These are phyloP conservation scores for Talaromyces sp. DNA, from an alignment of 2,329 filamentous ascomycete genomes.

Conservation along the genomic window DNA sequence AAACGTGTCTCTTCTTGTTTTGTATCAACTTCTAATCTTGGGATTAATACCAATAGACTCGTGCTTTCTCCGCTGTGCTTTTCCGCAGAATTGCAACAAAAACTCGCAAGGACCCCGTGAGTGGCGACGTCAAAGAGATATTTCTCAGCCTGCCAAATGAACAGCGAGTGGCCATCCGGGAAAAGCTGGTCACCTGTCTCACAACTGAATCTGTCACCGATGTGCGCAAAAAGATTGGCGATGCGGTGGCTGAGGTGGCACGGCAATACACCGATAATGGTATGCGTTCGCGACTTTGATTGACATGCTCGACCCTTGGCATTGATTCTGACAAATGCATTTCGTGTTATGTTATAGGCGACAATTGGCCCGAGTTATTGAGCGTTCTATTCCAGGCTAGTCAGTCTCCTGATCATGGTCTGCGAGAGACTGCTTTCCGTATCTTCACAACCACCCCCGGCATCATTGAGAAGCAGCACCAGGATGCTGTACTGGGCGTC, in stretches of 20 bases:
- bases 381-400: conserved; percentile 85
- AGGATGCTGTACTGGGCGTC: conserved; percentile 82
- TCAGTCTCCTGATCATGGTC: conserved; percentile 77
- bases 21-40: not conserved
- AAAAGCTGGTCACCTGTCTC: conserved; percentile 79
- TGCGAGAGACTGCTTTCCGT: conserved; percentile 89
- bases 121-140: conserved; percentile 74
- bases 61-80: conserved; percentile 89
- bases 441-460: conserved; percentile 94
- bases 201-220: conserved; percentile 70
- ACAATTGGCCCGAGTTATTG: conserved; percentile 88
- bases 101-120: conserved; percentile 71
- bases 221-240: conserved; percentile 92
- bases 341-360: conserved; percentile 29
- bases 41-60: conserved; percentile 59
- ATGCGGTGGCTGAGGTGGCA: conserved; percentile 94
- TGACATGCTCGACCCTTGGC: not conserved
- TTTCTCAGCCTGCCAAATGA: conserved; percentile 78
- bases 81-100: conserved; percentile 93
- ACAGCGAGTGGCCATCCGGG: conserved; percentile 76
- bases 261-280: conserved; percentile 92
- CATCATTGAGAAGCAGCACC: conserved; percentile 94
- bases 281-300: conserved; percentile 50
- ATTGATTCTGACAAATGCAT: conserved; percentile 13
- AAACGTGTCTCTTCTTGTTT: not conserved